Evolutionary conservation across 768 basidiomycete species (phyloP), one percentile per base, ranked within the genome.

Genomic region (Clathrus columnatus): DNA sequence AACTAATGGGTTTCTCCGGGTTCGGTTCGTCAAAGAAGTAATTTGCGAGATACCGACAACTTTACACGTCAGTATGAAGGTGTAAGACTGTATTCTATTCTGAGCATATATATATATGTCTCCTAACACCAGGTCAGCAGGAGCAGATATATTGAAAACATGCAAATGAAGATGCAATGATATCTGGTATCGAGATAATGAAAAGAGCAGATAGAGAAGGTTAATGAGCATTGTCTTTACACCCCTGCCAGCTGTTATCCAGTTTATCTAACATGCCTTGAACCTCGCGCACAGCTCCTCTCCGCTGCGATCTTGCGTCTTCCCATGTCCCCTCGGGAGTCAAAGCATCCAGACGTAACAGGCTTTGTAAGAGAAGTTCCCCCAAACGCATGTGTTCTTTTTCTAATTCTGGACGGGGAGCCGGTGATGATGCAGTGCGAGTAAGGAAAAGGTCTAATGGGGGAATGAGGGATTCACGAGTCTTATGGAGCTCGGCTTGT

Each of bases 1-100:
- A 73, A 26, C 76, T 90, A 72, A 94, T 95, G 91, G 93, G 93
- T 29, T 96, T 96, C 67, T 84, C 81, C 46, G 90, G 91, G 1
- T 96, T 96, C 65, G 91, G 90, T 41, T 74, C 86, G 24, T 80
- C 81, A n/a, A 92, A 91, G 71, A 89, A 85, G 68, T 91, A 68
- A 78, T 10, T 27, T 20, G 7, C 18, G 7, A 3, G n/a, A n/a
- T n/a, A n/a, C n/a, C n/a, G n/a, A n/a, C n/a, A n/a, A n/a, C n/a
- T n/a, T n/a, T n/a, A n/a, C n/a, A n/a, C n/a, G n/a, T n/a, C n/a
- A n/a, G n/a, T n/a, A n/a, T n/a, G n/a, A n/a, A n/a, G 36, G n/a
- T 36, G 36, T 36, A 36, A 36, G 36, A 36, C n/a, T 36, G n/a
- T n/a, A 36, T 36, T 36, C 36, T 14, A n/a, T n/a, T n/a, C n/a